Conservation (phyloP, 2,329 filamentous ascomycete genomes). For the Claviceps fusiformis region DNA sequence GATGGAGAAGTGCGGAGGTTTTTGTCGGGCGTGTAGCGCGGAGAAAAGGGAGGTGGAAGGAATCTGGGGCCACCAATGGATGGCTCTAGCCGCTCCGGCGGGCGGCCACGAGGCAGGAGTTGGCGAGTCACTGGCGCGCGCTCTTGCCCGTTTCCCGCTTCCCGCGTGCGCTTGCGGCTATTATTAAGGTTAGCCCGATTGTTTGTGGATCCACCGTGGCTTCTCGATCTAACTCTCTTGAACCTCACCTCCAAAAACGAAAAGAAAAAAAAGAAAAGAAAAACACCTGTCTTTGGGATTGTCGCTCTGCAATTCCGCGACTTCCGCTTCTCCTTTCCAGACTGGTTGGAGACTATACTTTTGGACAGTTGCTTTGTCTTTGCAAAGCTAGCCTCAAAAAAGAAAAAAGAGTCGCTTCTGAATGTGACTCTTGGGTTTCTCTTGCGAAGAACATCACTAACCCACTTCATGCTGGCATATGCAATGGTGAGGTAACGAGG, state of each 20-base stretch:
- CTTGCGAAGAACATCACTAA: neutral
- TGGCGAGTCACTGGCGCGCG: neutral
- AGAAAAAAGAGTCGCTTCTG: neutral
- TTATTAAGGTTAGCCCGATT: neutral
- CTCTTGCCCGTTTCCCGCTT: conserved; percentile 1
- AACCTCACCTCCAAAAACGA: neutral
- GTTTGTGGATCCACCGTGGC: conserved; percentile 1
- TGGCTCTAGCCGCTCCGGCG: neutral
- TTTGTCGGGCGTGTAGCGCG: neutral
- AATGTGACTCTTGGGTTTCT: too few relatives aligned
- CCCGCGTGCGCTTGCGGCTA: conserved; percentile 2
- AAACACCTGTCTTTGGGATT: neutral
- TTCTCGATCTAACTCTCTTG: neutral
- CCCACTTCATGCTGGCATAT: neutral
- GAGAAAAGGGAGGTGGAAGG: neutral
- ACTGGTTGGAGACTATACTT: neutral
- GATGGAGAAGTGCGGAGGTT: neutral
- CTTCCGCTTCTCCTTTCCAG: neutral
- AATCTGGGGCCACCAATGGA: neutral
- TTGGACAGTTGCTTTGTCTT: neutral
- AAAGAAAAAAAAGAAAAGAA: neutral
- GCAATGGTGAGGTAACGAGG: neutral
- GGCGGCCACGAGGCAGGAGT: conserved; percentile 1
- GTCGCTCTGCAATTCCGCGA: neutral
- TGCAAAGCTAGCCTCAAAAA: neutral